Evolutionary conservation across 1,284 basidiomycete species (phyloP), one percentile per base, ranked within the genome.

Genomic region (Leccinum pachyderme): DNA sequence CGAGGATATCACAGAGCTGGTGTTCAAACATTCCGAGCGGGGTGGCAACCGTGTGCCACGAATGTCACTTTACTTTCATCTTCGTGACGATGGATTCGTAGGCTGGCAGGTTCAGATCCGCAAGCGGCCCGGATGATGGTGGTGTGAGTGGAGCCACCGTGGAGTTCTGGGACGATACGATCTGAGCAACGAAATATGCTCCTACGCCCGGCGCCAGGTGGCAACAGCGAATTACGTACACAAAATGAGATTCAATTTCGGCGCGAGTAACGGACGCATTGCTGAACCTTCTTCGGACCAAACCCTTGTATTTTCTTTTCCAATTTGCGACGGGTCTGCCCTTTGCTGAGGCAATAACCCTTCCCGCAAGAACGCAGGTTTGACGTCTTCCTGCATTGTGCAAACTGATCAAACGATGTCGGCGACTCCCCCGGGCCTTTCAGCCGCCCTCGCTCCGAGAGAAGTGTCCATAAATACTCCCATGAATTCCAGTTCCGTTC

Each of bases 61-160:
- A 7, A 50, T 56, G 62, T 47, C 55, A 50, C 32, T 43, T 64
- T 55, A 52, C 49, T 61, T 55, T 54, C 63, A 52, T 27, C 47
- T 46, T 25, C 41, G 5, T 44, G 33, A 43, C 50, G 54, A 47
- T 44, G 52, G 48, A 46, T 22, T 52, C 55, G 49, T 53, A 35
- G 41, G 25, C 41, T 44, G 11, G 29, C 28, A 51, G 27, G 44
- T 68, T 65, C 63, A 52, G 66, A 65, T 69, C 63, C 66, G 52
- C 63, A 59, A 59, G 50, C 18, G 46, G 52, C 45, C 45, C 25
- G 12, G 15, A 18, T 46, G 45, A 44, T 41, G 53, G 45, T 49
- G 35, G 27, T 61, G 51, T 24, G 32, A 51, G 35, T 32, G 46
- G 51, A 51, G 50, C 46, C 5, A 47, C 25, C 41, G 41, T 44